Evolutionary conservation across 257 asterid species (phyloP).

Genomic region (Solanum medicagineum): DNA sequence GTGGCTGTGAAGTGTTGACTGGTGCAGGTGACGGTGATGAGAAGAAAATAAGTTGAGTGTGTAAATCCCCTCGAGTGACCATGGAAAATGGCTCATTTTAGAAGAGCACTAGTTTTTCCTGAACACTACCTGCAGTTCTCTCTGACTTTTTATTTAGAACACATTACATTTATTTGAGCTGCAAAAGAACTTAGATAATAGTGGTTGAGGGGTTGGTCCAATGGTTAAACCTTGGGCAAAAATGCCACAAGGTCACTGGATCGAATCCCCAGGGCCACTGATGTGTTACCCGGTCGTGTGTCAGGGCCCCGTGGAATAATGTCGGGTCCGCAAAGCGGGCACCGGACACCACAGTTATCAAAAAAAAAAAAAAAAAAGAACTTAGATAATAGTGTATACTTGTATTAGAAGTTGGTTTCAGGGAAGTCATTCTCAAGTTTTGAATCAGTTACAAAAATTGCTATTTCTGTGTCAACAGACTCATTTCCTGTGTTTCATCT

Average conservation of each 20-base stretch:
- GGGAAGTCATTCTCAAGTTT: neutral
- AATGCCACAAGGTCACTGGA: too few relatives aligned
- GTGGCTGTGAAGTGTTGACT: neutral
- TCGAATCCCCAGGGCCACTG: too few relatives aligned
- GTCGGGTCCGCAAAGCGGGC: too few relatives aligned
- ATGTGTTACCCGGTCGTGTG: too few relatives aligned
- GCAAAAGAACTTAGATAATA: neutral
- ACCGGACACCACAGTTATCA: too few relatives aligned
- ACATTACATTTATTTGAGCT: neutral
- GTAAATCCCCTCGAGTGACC: neutral
- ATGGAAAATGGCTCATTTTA: neutral
- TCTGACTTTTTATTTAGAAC: neutral
- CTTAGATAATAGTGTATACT: neutral
- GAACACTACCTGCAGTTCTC: neutral
- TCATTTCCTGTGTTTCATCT: constrained; percentile 3
- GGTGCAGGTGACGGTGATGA: neutral
- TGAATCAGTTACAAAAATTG: neutral
- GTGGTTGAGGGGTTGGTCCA: too few relatives aligned
- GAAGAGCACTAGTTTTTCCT: neutral
- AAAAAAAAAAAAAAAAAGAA: neutral
- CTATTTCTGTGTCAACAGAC: neutral
- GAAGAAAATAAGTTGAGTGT: neutral
- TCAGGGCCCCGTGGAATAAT: too few relatives aligned
- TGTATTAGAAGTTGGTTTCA: neutral
- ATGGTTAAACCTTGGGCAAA: too few relatives aligned